Evolutionary conservation across 1,139 yeast genomes (phyloP).

Genomic region (Diutina catenulata): DNA sequence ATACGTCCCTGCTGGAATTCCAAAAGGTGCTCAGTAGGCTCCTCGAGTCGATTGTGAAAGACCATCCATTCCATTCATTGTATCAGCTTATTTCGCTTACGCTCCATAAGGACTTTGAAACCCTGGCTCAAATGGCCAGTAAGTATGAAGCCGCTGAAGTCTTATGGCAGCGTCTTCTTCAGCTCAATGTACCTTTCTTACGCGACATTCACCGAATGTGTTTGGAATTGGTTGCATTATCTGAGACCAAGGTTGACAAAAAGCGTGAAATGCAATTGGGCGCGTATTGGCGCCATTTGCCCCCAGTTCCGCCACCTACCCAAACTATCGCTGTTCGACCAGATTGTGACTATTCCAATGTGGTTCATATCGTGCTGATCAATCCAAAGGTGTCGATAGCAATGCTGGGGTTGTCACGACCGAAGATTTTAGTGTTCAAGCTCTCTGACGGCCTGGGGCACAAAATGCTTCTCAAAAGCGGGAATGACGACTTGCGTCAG

Average conservation of each 20-base stretch:
- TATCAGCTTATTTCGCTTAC: constrained; percentile 54
- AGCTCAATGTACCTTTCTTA: too few species aligned
- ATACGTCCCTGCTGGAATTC: background rate
- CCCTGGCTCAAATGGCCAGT: constrained; percentile 21
- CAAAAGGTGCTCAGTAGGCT: background rate
- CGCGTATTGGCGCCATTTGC: too few species aligned
- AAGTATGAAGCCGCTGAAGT: constrained; percentile 40
- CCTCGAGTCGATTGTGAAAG: constrained; percentile 8
- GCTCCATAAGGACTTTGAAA: constrained; percentile 25
- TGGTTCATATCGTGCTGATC: constrained; percentile 38
- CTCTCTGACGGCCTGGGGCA: constrained; percentile 48
- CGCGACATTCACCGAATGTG: too few species aligned
- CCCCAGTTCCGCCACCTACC: constrained; percentile 64
- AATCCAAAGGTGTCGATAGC: constrained; percentile 46
- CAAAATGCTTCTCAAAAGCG: constrained; percentile 63
- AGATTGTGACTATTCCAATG: constrained; percentile 31
- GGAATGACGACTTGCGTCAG: constrained; percentile 86
- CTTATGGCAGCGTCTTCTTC: constrained; percentile 24
- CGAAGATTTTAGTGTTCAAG: constrained; percentile 54
- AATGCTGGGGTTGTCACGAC: constrained; percentile 72
- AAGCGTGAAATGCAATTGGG: too few species aligned
- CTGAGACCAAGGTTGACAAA: constrained; percentile 11
- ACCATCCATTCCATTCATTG: constrained; percentile 71
- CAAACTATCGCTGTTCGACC: constrained; percentile 27
- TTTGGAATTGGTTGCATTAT: constrained; percentile 13